Conservation (phyloP, 768 basidiomycete species). For the Grammothele lineata region DNA sequence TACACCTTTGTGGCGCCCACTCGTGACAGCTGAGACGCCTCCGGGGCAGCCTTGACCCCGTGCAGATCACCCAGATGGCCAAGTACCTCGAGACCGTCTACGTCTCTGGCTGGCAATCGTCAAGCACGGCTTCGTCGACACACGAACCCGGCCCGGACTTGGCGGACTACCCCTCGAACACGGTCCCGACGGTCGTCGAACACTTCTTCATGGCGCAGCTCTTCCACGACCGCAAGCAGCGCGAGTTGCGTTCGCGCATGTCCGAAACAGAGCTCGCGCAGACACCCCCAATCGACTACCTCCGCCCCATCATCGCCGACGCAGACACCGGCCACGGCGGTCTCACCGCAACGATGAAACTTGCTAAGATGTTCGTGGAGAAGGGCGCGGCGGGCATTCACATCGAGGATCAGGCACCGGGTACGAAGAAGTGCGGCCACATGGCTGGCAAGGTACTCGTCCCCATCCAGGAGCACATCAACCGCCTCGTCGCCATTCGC, state of each 20-base stretch:
- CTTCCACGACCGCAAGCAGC: conserved; percentile 98
- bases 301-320: conserved; percentile 93
- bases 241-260: conserved; percentile 69
- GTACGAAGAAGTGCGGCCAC: conserved; percentile 94
- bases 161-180: conserved; percentile 99
- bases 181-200: conserved; percentile 98
- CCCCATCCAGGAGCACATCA: conserved; percentile 96
- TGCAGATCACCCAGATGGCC: conserved; percentile 99
- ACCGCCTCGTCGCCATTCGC: conserved; percentile 94
- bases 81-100: conserved; percentile 98
- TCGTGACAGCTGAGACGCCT: not conserved
- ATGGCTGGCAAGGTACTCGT: conserved; percentile 98
- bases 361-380: conserved; percentile 98
- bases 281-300: conserved; percentile 78
- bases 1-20: not conserved
- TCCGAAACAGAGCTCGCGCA: conserved; percentile 66
- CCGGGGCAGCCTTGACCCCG: conserved; percentile 83
- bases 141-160: conserved; percentile 99
- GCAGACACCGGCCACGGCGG: conserved; percentile 99
- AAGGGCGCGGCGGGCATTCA: conserved; percentile 98
- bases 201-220: conserved; percentile 97
- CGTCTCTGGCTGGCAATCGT: conserved; percentile 95
- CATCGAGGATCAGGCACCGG: conserved; percentile 95
- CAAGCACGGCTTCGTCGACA: conserved; percentile 88
- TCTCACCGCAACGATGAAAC: conserved; percentile 97